Evolutionary conservation across 352 stramenopile species (phyloP).

Genomic region (Phytophthora macrochlamydospora): DNA sequence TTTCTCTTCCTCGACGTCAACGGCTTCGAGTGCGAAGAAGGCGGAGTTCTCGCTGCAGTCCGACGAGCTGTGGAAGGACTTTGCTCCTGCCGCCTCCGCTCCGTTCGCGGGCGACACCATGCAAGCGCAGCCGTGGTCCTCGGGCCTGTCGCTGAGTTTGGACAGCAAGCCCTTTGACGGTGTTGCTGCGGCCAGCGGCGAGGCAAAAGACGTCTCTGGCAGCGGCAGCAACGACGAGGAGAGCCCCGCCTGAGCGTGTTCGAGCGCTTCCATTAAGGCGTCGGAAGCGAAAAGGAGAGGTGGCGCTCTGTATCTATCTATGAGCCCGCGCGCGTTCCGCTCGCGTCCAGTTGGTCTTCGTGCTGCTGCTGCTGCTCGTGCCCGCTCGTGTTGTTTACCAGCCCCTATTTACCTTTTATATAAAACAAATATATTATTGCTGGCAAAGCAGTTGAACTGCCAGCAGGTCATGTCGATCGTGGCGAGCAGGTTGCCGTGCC

Average conservation of each 20-base stretch:
- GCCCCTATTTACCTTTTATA: slow-evolving; percentile 86
- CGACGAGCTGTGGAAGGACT: slow-evolving; percentile 83
- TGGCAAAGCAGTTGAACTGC: slow-evolving; percentile 28
- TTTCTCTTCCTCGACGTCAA: slow-evolving; percentile 15
- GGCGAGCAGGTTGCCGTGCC: neutral
- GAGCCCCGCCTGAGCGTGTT: slow-evolving; percentile 83
- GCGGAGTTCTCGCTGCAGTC: slow-evolving; percentile 67
- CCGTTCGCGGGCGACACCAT: slow-evolving; percentile 46
- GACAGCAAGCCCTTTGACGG: slow-evolving; percentile 56
- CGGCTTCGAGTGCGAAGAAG: slow-evolving; percentile 31
- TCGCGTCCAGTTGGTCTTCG: slow-evolving; percentile 35
- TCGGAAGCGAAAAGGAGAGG: slow-evolving; percentile 50
- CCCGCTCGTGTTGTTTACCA: slow-evolving; percentile 46
- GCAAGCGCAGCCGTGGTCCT: slow-evolving; percentile 56
- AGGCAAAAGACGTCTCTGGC: slow-evolving; percentile 33
- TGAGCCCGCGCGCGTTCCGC: slow-evolving; percentile 38
- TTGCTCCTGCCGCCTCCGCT: slow-evolving; percentile 42
- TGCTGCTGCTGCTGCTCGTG: slow-evolving; percentile 38
- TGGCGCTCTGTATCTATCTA: slow-evolving; percentile 58
- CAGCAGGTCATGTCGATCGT: neutral
- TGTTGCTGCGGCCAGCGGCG: slow-evolving; percentile 15
- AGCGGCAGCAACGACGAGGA: slow-evolving; percentile 62
- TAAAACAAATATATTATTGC: slow-evolving; percentile 70
- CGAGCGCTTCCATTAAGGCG: slow-evolving; percentile 80
- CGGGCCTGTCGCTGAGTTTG: slow-evolving; percentile 64